These are phyloP conservation scores for Nemania diffusa DNA, from an alignment of 2,329 filamentous ascomycete genomes.

Conservation along the genomic window DNA sequence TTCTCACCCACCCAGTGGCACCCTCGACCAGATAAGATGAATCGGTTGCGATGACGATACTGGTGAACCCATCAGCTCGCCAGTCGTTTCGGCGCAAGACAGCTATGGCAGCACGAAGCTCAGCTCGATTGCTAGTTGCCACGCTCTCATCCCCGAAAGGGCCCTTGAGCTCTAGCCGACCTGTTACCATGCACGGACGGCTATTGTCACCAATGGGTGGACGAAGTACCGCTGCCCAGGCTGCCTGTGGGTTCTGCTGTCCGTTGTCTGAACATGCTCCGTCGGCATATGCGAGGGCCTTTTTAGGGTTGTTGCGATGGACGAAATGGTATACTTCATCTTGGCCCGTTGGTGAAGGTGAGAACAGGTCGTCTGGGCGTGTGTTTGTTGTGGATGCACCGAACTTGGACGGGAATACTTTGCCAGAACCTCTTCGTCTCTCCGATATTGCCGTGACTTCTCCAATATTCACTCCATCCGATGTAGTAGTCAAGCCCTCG, in stretches of 20 bases:
- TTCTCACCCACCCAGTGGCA: conserved; percentile 54
- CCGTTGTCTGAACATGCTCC: conserved; percentile 35
- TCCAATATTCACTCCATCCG: conserved; percentile 9
- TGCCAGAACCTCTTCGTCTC: conserved; percentile 32
- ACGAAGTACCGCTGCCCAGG: conserved; percentile 29
- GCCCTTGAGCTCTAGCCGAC: conserved; percentile 32
- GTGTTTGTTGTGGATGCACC: conserved; percentile 13
- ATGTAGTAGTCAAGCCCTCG: conserved; percentile 16
- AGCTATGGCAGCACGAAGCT: conserved; percentile 62
- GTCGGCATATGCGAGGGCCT: conserved; percentile 32
- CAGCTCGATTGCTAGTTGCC: conserved; percentile 57
- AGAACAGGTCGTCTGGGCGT: conserved; percentile 25
- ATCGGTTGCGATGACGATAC: conserved; percentile 63
- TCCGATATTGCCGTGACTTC: conserved; percentile 10
- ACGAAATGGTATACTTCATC: conserved; percentile 26
- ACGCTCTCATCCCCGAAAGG: conserved; percentile 33
- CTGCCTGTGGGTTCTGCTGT: conserved; percentile 30
- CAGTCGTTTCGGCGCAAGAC: conserved; percentile 58
- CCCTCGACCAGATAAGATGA: conserved; percentile 61
- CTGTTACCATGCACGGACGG: conserved; percentile 26
- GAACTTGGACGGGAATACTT: conserved; percentile 33
- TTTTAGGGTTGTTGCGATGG: conserved; percentile 24
- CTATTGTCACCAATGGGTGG: conserved; percentile 19
- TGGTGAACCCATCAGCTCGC: conserved; percentile 52
- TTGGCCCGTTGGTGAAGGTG: conserved; percentile 19